Conservation (phyloP, 2,329 filamentous ascomycete genomes). For the Acrodontium crateriforme region DNA sequence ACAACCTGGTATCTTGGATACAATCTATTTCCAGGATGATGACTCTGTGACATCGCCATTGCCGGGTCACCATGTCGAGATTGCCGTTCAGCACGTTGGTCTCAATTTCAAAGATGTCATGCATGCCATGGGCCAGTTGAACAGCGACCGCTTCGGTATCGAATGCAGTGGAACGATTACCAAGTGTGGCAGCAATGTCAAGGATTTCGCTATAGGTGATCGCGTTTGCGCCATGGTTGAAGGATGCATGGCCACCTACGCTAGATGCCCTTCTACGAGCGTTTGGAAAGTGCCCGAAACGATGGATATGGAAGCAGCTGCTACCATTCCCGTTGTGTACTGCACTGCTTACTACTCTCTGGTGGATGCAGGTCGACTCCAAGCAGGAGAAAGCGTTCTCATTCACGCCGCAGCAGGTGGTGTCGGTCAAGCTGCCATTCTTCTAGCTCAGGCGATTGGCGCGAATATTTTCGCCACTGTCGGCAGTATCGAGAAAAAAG, state of each 20-base stretch:
- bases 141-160: background rate
- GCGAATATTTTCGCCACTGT: conserved; percentile 20
- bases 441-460: conserved; percentile 13
- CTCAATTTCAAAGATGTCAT: conserved; percentile 9
- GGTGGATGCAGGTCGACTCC: conserved; percentile 15
- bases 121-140: conserved; percentile 1
- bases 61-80: conserved; percentile 5
- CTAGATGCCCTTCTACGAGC: background rate
- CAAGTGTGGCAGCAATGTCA: conserved; percentile 1
- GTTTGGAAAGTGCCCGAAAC: conserved; percentile 6
- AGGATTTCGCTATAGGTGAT: conserved; percentile 1
- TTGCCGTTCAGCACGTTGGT: conserved; percentile 5
- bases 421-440: conserved; percentile 20
- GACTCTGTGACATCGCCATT: conserved; percentile 2
- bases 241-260: background rate
- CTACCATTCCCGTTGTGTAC: conserved; percentile 13
- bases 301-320: conserved; percentile 12
- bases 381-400: conserved; percentile 22
- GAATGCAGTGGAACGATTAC: background rate
- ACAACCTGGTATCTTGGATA: background rate
- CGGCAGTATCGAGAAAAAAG: conserved; percentile 15
- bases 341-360: conserved; percentile 18
- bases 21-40: background rate
- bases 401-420: conserved; percentile 21
- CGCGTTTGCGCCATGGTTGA: conserved; percentile 2